Conservation (phyloP, 345 rosid species). For the Iberis pinnata region DNA sequence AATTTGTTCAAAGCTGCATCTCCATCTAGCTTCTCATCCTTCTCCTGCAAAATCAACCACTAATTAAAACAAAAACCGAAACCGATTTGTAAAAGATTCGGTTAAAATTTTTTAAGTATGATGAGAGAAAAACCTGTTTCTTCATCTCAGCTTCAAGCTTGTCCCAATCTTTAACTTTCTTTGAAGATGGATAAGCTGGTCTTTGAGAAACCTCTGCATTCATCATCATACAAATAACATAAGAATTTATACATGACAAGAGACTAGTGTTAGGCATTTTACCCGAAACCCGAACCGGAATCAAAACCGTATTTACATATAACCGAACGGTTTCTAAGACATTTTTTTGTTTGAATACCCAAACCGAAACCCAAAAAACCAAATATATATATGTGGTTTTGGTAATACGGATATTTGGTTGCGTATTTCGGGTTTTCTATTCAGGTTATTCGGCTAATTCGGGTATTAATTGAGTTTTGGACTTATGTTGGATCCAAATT, state of each 20-base stretch:
- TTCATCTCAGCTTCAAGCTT: constrained; percentile 80
- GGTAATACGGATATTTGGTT: too few relatives aligned
- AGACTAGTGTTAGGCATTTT: too few relatives aligned
- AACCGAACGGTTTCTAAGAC: too few relatives aligned
- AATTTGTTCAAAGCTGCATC: constrained; percentile 94
- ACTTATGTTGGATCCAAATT: too few relatives aligned
- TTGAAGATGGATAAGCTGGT: constrained; percentile 79
- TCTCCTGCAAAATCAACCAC: constrained; percentile 53
- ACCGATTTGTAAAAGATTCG: background rate
- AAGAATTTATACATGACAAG: background rate
- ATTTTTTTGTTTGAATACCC: too few relatives aligned
- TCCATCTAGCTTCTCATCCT: constrained; percentile 90
- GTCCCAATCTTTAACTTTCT: constrained; percentile 70
- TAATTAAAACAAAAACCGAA: background rate
- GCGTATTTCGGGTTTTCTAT: too few relatives aligned
- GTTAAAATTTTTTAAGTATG: background rate
- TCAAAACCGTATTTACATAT: too few relatives aligned
- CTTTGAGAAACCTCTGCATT: constrained; percentile 43
- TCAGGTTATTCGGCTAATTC: too few relatives aligned
- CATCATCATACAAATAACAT: constrained; percentile 16
- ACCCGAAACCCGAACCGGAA: too few relatives aligned
- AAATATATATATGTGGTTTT: too few relatives aligned
- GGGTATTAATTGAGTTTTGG: too few relatives aligned
- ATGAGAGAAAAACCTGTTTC: constrained; percentile 43
- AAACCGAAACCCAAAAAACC: too few relatives aligned